These are phyloP conservation scores for Silene noctiflora DNA, from an alignment of 179 eudicot genomes.

Conservation along the genomic window DNA sequence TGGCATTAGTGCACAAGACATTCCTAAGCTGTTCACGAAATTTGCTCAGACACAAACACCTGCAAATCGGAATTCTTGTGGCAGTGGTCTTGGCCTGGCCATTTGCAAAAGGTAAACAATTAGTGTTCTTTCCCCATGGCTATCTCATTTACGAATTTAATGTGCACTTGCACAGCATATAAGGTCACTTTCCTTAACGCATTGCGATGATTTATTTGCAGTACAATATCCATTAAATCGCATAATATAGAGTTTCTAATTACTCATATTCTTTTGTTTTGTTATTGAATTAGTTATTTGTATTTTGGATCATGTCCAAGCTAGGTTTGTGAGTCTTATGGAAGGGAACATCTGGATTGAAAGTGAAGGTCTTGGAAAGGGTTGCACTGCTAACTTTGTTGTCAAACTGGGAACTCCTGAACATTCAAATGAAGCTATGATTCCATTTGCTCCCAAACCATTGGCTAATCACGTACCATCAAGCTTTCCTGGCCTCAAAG, in stretches of 20 bases:
- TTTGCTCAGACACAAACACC: slow-evolving; percentile 51
- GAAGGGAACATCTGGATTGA: slow-evolving; percentile 76
- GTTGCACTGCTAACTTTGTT: slow-evolving; percentile 58
- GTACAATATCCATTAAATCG: background rate
- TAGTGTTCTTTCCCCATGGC: background rate
- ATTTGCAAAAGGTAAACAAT: slow-evolving; percentile 59
- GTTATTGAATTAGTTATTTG: background rate
- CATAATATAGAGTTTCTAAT: background rate
- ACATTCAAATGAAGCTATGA: slow-evolving; percentile 38
- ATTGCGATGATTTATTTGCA: background rate
- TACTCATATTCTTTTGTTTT: background rate
- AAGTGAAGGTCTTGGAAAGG: slow-evolving; percentile 80
- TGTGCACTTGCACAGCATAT: background rate
- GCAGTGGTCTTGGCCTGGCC: slow-evolving; percentile 77
- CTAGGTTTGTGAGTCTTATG: slow-evolving; percentile 72
- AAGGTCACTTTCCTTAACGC: background rate
- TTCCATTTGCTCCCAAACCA: slow-evolving; percentile 41
- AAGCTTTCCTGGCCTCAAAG: slow-evolving; percentile 71
- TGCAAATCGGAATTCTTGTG: slow-evolving; percentile 42
- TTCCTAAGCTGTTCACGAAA: slow-evolving; percentile 60
- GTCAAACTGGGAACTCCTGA: slow-evolving; percentile 70
- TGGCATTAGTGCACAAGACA: slow-evolving; percentile 63
- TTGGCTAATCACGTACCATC: slow-evolving; percentile 38
- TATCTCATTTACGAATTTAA: background rate
- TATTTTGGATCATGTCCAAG: slow-evolving; percentile 5